Conservation (phyloP, 2,329 filamentous ascomycete species). For the Fusarium bactridioides region DNA sequence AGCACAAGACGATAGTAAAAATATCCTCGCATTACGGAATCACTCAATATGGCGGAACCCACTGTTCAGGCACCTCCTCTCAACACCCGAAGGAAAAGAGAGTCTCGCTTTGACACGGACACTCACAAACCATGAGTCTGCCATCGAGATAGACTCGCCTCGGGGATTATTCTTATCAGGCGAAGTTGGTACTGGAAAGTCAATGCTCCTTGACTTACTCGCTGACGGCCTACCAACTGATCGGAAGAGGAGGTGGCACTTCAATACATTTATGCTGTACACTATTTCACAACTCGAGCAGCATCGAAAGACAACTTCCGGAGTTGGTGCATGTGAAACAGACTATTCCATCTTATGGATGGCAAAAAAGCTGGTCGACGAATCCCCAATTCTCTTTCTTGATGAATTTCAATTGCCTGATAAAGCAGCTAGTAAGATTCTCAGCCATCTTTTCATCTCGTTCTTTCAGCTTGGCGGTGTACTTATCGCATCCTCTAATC, state of each 20-base stretch:
- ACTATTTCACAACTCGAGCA: slow-evolving; percentile 75
- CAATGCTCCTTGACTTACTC: slow-evolving; percentile 85
- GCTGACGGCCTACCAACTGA: slow-evolving; percentile 77
- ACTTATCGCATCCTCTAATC: slow-evolving; percentile 80
- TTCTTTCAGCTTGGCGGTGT: slow-evolving; percentile 87
- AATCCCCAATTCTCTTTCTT: slow-evolving; percentile 78
- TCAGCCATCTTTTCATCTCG: slow-evolving; percentile 78
- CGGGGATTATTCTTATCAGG: slow-evolving; percentile 80
- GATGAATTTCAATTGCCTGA: slow-evolving; percentile 88
- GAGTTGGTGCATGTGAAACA: slow-evolving; percentile 33
- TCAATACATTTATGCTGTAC: slow-evolving; percentile 87
- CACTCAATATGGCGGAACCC: slow-evolving; percentile 67
- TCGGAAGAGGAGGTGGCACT: slow-evolving; percentile 81
- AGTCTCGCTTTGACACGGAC: slow-evolving; percentile 71
- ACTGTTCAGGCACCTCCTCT: slow-evolving; percentile 67
- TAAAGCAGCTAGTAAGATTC: slow-evolving; percentile 77
- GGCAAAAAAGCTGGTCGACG: slow-evolving; percentile 77
- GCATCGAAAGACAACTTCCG: slow-evolving; percentile 57
- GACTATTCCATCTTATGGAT: slow-evolving; percentile 77
- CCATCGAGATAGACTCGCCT: slow-evolving; percentile 75
- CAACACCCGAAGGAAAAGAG: slow-evolving; percentile 62
- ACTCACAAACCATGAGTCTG: slow-evolving; percentile 75
- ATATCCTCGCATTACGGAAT: slow-evolving; percentile 56
- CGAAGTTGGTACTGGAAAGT: slow-evolving; percentile 84
- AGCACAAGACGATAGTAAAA: slow-evolving; percentile 40